Evolutionary conservation across 2,329 filamentous ascomycete species (phyloP), one percentile per base, ranked within the genome.

Genomic region (Acrocalymma vagum): DNA sequence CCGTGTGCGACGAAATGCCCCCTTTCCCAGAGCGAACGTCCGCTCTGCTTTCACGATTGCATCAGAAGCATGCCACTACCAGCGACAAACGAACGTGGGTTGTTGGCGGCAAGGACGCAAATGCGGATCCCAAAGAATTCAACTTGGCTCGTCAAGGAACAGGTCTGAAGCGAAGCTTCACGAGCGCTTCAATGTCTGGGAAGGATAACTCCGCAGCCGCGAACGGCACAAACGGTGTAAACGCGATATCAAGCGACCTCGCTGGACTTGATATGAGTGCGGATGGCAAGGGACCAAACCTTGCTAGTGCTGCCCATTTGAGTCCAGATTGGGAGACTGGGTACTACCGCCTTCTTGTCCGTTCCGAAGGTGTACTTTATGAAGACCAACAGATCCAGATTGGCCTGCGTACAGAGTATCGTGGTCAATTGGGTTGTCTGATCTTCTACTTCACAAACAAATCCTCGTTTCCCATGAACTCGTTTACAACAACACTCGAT

Each of bases 361-460:
- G 80, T 38, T 74, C 87, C 0, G 92, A 97, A 65, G 94, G 94
- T 38, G 82, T 99, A 7, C 78, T 99, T 1, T 99, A 96, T 65
- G 92, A 99, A 71, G 94, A 99, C 64, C 87, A 86, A 0, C 94
- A 99, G 71, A 82, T 99, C 38, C 93, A 99, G 65, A 81, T 99
- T 26, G 94, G 94, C 21, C 74, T 97, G 36, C 86, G 94, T 23
- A 95, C 91, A 8, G 94, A 99, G 72, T 99, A 96, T 67, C 87
- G 94, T 45, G 89, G 86, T n/a, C 90, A 96, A 65, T 87, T 96
- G 75, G 94, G 94, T 27, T 96, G 94, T 60, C 77, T 99, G 48
- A 97, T 99, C 60, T 76, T 96, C 35, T 99, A 97, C 71, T 96
- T 97, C 69, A 88, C 86, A 47, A 99, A 99, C 78, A 96, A 96